These are phyloP conservation scores for Monosporascus sp. DNA, from an alignment of 2,329 filamentous ascomycete species.

Conservation along the genomic window DNA sequence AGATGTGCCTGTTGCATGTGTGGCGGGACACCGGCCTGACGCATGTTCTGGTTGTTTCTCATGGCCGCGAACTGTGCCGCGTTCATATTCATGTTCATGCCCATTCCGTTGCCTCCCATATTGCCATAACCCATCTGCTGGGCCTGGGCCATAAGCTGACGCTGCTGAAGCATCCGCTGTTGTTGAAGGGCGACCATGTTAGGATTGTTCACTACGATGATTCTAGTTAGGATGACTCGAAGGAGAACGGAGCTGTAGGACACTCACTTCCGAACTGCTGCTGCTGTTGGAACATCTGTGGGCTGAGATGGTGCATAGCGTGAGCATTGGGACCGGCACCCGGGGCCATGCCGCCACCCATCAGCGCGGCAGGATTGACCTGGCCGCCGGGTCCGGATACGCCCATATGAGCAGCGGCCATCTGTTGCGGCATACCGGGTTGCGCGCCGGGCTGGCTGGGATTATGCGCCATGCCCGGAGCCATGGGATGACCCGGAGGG, in stretches of 20 bases:
- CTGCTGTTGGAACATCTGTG: conserved; percentile 50
- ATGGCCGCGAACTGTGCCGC: conserved; percentile 36
- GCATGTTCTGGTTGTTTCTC: conserved; percentile 30
- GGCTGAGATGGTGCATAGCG: conserved; percentile 66
- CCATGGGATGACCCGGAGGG: conserved; percentile 59
- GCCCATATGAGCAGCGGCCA: conserved; percentile 58
- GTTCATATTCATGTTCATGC: conserved; percentile 34
- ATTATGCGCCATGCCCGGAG: conserved; percentile 59
- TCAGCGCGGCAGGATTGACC: conserved; percentile 67
- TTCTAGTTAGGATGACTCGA: conserved; percentile 3
- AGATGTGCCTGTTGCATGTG: conserved; percentile 37
- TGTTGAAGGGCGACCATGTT: conserved; percentile 22
- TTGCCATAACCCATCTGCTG: conserved; percentile 24
- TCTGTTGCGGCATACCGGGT: conserved; percentile 62
- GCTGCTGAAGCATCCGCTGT: conserved; percentile 18
- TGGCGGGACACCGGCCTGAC: conserved; percentile 35
- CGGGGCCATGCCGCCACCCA: conserved; percentile 70
- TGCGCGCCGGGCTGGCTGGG: conserved; percentile 65
- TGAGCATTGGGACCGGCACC: conserved; percentile 61
- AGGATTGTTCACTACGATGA: conserved; percentile 23
- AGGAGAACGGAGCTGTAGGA: background rate
- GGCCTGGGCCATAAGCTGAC: conserved; percentile 23
- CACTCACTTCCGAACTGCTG: conserved; percentile 29
- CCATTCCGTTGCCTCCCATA: conserved; percentile 26
- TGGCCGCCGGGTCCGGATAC: conserved; percentile 68